These are phyloP conservation scores for Sodiomyces alkalinus DNA, from an alignment of 2,329 filamentous ascomycete species.

Conservation along the genomic window DNA sequence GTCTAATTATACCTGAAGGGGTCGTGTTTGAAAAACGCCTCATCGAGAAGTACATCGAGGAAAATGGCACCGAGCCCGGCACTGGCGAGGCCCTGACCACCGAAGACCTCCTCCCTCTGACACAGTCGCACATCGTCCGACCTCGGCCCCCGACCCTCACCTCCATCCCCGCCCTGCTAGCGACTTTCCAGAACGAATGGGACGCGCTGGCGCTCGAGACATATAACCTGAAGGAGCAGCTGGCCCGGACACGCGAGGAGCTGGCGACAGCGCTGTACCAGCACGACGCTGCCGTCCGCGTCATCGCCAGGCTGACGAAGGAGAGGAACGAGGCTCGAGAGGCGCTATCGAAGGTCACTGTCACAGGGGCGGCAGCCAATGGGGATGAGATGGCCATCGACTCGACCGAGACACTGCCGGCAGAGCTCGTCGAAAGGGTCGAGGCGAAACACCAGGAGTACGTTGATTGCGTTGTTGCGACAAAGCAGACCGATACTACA, in stretches of 20 bases:
- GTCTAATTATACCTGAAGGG: constrained; percentile 45
- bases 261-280: constrained; percentile 89
- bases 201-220: constrained; percentile 84
- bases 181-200: constrained; percentile 97
- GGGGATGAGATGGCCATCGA: constrained; percentile 93
- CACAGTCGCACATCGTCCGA: constrained; percentile 68
- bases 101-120: constrained; percentile 80
- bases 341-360: constrained; percentile 71
- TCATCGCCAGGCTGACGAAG: constrained; percentile 79
- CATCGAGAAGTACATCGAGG: constrained; percentile 86
- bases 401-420: constrained; percentile 53
- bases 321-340: constrained; percentile 88
- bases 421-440: constrained; percentile 55
- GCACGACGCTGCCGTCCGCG: constrained; percentile 89
- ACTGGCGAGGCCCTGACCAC: constrained; percentile 70
- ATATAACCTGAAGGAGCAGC: constrained; percentile 78
- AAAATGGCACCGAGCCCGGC: constrained; percentile 84
- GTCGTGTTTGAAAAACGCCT: constrained; percentile 89
- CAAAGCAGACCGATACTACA: too few relatives aligned
- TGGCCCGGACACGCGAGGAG: constrained; percentile 83
- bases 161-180: constrained; percentile 86
- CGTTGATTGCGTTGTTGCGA: too few relatives aligned
- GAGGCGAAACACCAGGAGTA: constrained; percentile 71
- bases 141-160: constrained; percentile 87
- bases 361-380: constrained; percentile 40